These are phyloP conservation scores for Naumovozyma castellii DNA, from an alignment of 805 yeast species.

Conservation along the genomic window DNA sequence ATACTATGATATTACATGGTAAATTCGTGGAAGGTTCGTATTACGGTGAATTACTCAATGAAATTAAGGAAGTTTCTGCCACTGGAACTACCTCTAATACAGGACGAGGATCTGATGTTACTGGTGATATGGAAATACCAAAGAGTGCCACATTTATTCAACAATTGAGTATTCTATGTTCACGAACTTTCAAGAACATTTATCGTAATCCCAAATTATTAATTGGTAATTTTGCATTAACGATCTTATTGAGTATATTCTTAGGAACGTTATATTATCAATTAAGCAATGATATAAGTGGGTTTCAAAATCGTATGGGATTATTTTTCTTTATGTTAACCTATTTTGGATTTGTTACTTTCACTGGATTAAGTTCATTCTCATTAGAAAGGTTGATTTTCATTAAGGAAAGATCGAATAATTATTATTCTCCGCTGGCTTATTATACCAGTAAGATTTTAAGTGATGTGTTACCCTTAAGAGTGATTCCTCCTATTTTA, in stretches of 20 bases:
- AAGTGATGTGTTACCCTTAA: conserved; percentile 85
- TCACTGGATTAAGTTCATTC: conserved; percentile 86
- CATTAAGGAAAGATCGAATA: conserved; percentile 87
- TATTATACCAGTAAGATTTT: conserved; percentile 78
- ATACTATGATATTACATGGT: conserved; percentile 18
- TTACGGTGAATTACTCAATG: conserved; percentile 25
- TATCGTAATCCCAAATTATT: conserved; percentile 89
- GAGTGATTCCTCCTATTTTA: conserved; percentile 86
- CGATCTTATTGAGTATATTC: conserved; percentile 68
- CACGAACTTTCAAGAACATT: conserved; percentile 83
- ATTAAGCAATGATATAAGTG: conserved; percentile 81
- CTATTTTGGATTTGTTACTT: conserved; percentile 85
- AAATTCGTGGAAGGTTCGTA: conserved; percentile 29
- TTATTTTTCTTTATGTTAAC: conserved; percentile 85
- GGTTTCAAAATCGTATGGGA: conserved; percentile 93
- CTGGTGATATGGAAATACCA: conserved; percentile 11
- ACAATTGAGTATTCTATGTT: conserved; percentile 67
- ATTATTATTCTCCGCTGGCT: conserved; percentile 80
- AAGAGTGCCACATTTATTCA: conserved; percentile 44
- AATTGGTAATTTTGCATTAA: conserved; percentile 71
- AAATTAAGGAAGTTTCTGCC: conserved; percentile 16
- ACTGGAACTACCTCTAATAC: conserved; percentile 12
- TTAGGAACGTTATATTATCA: conserved; percentile 81
- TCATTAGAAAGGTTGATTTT: conserved; percentile 82
- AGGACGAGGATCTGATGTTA: conserved; percentile 8